Base-by-base conservation (phyloP, 2,329 filamentous ascomycete genomes). In the Parasarocladium wereldwijsianum region DNA sequence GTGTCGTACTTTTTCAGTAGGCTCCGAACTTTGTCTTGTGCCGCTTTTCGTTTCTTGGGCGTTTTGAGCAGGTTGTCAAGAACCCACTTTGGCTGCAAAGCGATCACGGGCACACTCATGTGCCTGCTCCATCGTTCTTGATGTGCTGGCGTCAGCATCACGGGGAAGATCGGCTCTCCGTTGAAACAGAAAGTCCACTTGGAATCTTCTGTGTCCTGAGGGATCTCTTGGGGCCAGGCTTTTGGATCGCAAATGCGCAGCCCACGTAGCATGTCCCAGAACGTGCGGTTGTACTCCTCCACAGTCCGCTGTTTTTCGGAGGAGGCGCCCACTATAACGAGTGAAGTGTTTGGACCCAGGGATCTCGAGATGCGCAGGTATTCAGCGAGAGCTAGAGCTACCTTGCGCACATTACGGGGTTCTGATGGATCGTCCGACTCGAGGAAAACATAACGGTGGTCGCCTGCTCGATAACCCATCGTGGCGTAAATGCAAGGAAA, bases 131-230 rank as follows among this genome's bases (percentile, higher is more conserved):
- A 24, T 9, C 23, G 23, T 13, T 24, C 23, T 13, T 24, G 23
- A 13, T 24, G 23, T 7, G 23, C 7, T 13, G 23, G 23, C 8
- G 23, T 24, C 12, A 24, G 12, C 23, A 24, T 24, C 8, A 24
- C 23, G 7, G 23, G 23, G 23, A 24, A 24, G 23, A 24, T 13
- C 8, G 23, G 23, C 12, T 24, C 23, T 13, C 23, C 23, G 12
- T 24, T 13, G 23, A 24, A 24, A 13, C 23, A 24, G 12, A 24
- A 24, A n/a, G 23, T 24, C 23, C 23, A 24, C 8, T 24, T 24
- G 9, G 23, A 9, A 24, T 24, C 23, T 13, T 24, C 23, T 24
- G 23, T 24, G 23, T 24, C 23, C 12, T 24, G 23, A 7, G 23
- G 23, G 7, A 24, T 24, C 8, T 8, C 8, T n/a, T 24, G 9